Evolutionary conservation across 805 yeast species (phyloP), one percentile per base, ranked within the genome.

Genomic region (Metschnikowia cerradonensis): DNA sequence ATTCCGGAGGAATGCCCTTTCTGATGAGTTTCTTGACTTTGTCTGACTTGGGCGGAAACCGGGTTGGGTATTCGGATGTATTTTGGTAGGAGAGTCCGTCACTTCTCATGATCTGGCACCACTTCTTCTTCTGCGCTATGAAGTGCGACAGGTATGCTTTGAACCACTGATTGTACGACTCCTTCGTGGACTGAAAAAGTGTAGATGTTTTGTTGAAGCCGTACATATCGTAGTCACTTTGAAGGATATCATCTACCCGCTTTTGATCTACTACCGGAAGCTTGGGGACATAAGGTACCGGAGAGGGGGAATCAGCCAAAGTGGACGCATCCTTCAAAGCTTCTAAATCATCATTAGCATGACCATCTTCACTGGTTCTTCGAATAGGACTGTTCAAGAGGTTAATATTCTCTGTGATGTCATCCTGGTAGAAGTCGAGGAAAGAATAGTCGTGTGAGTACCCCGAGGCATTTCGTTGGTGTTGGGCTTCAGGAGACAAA

Each of bases 1-100:
- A 92, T 64, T 90, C 97, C 0, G 96, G 91, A 0, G 99, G 98
- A 10, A 92, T 84, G 11, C 99, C 99, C 64, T 88, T 88, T 50
- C 97, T 78, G 11, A 94, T 81, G 60, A 88, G 84, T 52, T 95
- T 78, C 61, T 87, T 86, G 55, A 90, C 73, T 58, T 86, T 89
- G 52, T 85, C 91, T 3, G 90, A 85, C 53, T 79, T 79, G 1
- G 92, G 82, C 0, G 96, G 96, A 57, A 86, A 89, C 55, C 89
- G 67, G 0, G 74, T 69, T 0, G 95, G 94, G 19, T 17, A 36
- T 11, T 39, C 33, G 7, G 56, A 51, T 1, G 45, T 37, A 6
- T 66, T 68, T 19, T 53, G 56, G 42, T 74, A 68, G 4, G 70
- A 65, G 3, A 91, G 68, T 0, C 97, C 97, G 60, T 79, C 80